A percentile compares a stretch with the other conserved stretches of the same genome.
Evolutionary conservation across 495 filamentous ascomycete genomes (phyloP).

Genomic region (Xylaria cubensis): DNA sequence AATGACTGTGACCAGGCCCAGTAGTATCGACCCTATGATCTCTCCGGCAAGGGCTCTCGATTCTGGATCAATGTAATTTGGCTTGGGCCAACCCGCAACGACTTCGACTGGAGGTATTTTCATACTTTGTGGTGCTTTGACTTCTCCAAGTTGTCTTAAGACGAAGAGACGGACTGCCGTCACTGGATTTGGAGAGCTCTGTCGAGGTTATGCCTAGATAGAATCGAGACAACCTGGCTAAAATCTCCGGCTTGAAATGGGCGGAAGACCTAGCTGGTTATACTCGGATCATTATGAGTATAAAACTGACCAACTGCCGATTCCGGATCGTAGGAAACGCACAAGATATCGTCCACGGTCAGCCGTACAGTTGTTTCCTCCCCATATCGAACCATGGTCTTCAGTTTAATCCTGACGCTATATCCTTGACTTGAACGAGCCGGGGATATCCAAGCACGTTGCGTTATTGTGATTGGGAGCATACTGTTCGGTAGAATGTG

Average conservation of each 20-base stretch:
- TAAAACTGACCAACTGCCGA: not conserved
- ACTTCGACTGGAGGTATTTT: constrained; percentile 54
- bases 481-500: not conserved
- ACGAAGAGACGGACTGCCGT: not conserved
- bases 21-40: constrained; percentile 51
- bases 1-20: constrained; percentile 48
- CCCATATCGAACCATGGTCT: not conserved
- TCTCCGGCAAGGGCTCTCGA: constrained; percentile 55
- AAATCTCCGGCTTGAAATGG: not conserved
- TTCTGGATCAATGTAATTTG: constrained; percentile 61
- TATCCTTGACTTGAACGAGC: not conserved
- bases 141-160: not conserved
- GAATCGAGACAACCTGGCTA: not conserved
- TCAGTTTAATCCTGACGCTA: not conserved
- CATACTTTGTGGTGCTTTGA: constrained; percentile 39
- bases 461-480: not conserved
- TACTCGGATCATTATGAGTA: not conserved
- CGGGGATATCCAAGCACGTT: not conserved
- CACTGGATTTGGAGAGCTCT: not conserved
- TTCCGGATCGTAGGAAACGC: not conserved
- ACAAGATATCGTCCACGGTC: not conserved
- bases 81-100: constrained; percentile 57
- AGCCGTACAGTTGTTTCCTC: not conserved
- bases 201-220: not conserved
- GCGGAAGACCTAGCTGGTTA: not conserved